Evolutionary conservation across 345 rosid species (phyloP).

Genomic region (Euphorbia peplus): DNA sequence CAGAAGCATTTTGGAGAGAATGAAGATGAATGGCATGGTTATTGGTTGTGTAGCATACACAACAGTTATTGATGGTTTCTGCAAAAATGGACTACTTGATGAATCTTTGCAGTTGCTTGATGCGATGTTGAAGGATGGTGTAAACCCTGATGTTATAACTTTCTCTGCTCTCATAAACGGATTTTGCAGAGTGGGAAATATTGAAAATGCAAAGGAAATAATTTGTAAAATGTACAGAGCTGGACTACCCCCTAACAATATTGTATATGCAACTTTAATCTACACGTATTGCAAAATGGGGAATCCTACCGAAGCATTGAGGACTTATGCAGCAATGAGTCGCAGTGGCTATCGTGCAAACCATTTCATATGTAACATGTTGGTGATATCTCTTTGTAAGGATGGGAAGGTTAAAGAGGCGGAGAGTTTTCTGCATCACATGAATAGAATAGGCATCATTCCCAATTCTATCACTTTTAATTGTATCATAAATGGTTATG

Average conservation of each 20-base stretch:
- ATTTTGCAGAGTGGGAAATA: constrained; percentile 50
- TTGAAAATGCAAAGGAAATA: constrained; percentile 48
- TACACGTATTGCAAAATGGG: constrained; percentile 57
- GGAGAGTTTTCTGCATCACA: constrained; percentile 57
- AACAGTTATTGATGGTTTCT: constrained; percentile 67
- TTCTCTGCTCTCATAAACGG: constrained; percentile 82
- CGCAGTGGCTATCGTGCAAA: constrained; percentile 41
- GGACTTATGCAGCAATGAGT: constrained; percentile 55
- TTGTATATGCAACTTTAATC: constrained; percentile 56
- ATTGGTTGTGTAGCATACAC: constrained; percentile 61
- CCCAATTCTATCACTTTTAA: constrained; percentile 62
- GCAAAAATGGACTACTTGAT: constrained; percentile 54
- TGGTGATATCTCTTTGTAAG: constrained; percentile 65
- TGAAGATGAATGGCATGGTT: constrained; percentile 53
- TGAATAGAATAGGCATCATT: constrained; percentile 40
- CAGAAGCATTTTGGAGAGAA: constrained; percentile 53
- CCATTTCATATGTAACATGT: constrained; percentile 48
- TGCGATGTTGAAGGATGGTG: constrained; percentile 58
- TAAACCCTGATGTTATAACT: constrained; percentile 63
- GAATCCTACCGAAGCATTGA: constrained; percentile 53
- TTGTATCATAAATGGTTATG: constrained; percentile 62
- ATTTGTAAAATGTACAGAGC: constrained; percentile 60
- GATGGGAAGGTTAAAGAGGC: constrained; percentile 61
- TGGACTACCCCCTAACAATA: constrained; percentile 56
- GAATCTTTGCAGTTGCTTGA: constrained; percentile 56